A percentile compares a stretch with the other conserved stretches of the same genome.
phyloP scores from a whole-genome alignment of 2,329 filamentous ascomycete species.

The Pseudogymnoascus sp. region DNA sequence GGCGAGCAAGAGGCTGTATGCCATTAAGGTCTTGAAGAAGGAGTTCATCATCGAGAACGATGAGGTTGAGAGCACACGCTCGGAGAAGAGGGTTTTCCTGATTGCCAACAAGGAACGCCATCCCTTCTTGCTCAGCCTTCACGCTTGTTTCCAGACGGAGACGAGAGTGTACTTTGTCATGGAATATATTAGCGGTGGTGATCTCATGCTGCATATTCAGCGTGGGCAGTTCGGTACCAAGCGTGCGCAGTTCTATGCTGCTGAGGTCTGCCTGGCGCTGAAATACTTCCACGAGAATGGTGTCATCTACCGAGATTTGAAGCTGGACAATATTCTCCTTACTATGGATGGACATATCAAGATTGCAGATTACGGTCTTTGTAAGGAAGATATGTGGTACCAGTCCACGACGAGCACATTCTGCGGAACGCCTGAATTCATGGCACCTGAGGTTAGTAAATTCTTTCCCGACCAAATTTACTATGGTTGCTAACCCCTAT shows the following conservation, averaged over 20 bases:
- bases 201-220: conserved; percentile 98
- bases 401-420: conserved; percentile 95
- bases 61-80: conserved; percentile 94
- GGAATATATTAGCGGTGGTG: conserved; percentile 98
- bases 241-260: conserved; percentile 96
- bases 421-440: conserved; percentile 98
- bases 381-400: conserved; percentile 99
- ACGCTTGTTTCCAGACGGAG: conserved; percentile 98
- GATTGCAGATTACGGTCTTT: conserved; percentile 96
- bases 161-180: conserved; percentile 98
- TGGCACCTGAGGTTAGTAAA: conserved; percentile 80
- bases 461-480: conserved; percentile 12
- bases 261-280: conserved; percentile 89
- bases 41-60: conserved; percentile 99
- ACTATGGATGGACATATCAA: conserved; percentile 97
- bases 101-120: conserved; percentile 96
- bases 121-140: conserved; percentile 87
- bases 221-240: conserved; percentile 92
- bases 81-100: conserved; percentile 94
- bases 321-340: conserved; percentile 81
- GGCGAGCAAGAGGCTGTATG: conserved; percentile 81
- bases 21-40: conserved; percentile 98
- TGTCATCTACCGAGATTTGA: conserved; percentile 85
- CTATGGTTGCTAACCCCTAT: conserved; percentile 23
- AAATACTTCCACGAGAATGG: conserved; percentile 99